Evolutionary conservation across 371 early-diverging fungal species (phyloP).

Genomic region (Circinella minor): DNA sequence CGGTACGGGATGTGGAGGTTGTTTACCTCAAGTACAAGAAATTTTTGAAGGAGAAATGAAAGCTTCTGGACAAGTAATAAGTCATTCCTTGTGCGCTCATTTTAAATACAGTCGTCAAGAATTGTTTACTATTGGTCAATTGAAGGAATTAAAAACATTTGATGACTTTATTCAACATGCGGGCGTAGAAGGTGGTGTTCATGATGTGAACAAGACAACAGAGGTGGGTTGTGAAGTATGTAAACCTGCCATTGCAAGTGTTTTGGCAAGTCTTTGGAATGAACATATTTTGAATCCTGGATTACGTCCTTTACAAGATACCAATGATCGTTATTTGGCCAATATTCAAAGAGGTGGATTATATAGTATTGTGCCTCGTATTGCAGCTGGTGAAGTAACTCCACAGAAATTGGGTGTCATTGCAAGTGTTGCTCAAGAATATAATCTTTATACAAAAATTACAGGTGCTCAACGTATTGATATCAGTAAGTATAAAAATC

Average conservation of each 20-base stretch:
- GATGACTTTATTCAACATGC: slow-evolving; percentile 48
- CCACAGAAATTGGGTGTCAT: slow-evolving; percentile 66
- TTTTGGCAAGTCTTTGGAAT: slow-evolving; percentile 70
- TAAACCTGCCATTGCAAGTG: slow-evolving; percentile 69
- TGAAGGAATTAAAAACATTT: slow-evolving; percentile 58
- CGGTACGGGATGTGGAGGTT: slow-evolving; percentile 68
- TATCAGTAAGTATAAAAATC: slow-evolving; percentile 28
- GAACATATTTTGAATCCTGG: slow-evolving; percentile 62
- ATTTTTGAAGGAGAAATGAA: slow-evolving; percentile 68
- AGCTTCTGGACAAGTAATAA: slow-evolving; percentile 56
- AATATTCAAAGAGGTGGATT: slow-evolving; percentile 75
- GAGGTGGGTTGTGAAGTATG: slow-evolving; percentile 62
- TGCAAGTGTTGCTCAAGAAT: slow-evolving; percentile 65
- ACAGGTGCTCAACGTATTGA: slow-evolving; percentile 73
- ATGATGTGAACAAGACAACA: not conserved
- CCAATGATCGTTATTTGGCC: slow-evolving; percentile 74
- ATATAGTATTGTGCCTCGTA: slow-evolving; percentile 72
- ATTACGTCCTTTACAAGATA: slow-evolving; percentile 62
- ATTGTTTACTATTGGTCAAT: slow-evolving; percentile 66
- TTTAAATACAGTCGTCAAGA: slow-evolving; percentile 66
- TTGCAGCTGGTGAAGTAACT: slow-evolving; percentile 72
- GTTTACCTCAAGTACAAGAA: slow-evolving; percentile 57
- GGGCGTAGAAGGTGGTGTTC: slow-evolving; percentile 40
- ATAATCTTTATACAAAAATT: slow-evolving; percentile 68
- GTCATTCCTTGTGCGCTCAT: slow-evolving; percentile 61